Conservation (phyloP, 1,284 basidiomycete species). For the Fomitopsis pinicola region DNA sequence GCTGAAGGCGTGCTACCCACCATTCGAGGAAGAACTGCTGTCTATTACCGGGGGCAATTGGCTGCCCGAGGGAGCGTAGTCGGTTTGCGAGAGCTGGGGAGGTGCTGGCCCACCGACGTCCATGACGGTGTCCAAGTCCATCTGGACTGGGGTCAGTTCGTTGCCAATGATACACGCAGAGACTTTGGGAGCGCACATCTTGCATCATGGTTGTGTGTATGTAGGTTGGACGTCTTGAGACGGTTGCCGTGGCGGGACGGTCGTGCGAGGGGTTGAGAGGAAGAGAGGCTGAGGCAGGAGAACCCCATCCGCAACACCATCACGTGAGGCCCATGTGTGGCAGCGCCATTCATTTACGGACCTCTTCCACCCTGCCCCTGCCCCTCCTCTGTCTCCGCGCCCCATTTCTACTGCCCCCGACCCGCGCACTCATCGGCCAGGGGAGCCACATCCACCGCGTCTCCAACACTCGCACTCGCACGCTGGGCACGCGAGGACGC, state of each 20-base stretch:
- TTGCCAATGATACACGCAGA: constrained; percentile 2
- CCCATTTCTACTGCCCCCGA: neutral
- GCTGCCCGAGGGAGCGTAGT: constrained; percentile 7
- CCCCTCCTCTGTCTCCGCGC: neutral
- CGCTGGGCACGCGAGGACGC: neutral
- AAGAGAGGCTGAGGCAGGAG: neutral
- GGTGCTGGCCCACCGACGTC: constrained; percentile 10
- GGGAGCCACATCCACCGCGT: neutral
- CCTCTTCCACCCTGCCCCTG: neutral
- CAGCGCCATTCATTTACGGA: neutral
- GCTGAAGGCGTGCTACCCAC: constrained; percentile 15
- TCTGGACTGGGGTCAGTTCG: constrained; percentile 12
- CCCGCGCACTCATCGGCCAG: no score
- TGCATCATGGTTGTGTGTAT: neutral
- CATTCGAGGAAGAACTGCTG: neutral
- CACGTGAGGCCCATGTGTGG: constrained; percentile 3
- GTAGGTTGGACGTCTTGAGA: neutral
- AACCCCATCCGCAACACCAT: constrained; percentile 1
- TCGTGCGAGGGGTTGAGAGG: neutral
- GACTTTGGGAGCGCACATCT: neutral
- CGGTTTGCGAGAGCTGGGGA: constrained; percentile 5
- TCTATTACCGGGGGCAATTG: constrained; percentile 4
- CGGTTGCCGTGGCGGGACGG: neutral
- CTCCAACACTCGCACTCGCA: no score
- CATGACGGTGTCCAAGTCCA: constrained; percentile 20